phyloP scores from a whole-genome alignment of 352 stramenopile species.

The Phytopythium montanum region DNA sequence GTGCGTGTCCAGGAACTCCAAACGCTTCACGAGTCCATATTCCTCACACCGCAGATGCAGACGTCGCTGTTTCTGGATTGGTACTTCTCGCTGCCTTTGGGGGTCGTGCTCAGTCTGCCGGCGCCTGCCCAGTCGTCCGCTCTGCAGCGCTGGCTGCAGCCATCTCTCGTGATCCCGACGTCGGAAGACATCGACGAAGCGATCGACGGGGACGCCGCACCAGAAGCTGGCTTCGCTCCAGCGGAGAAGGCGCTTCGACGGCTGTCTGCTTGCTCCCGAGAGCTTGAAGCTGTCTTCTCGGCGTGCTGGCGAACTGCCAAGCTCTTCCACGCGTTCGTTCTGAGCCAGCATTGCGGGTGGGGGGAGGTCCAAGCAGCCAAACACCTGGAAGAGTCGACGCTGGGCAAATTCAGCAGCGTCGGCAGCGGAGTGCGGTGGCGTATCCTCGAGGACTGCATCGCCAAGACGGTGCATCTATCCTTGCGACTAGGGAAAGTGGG shows the following conservation, averaged over 20 bases:
- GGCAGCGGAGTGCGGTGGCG: conserved; percentile 61
- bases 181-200: conserved; percentile 27
- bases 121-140: conserved; percentile 63
- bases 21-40: conserved; percentile 54
- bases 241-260: conserved; percentile 25
- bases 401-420: conserved; percentile 59
- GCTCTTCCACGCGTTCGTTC: conserved; percentile 69
- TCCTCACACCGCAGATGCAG: conserved; percentile 46
- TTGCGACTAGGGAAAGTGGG: conserved; percentile 60
- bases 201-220: conserved; percentile 21
- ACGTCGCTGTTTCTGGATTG: conserved; percentile 73
- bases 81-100: conserved; percentile 75
- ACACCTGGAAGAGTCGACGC: conserved; percentile 62
- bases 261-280: conserved; percentile 31
- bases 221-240: conserved; percentile 18
- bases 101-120: conserved; percentile 50
- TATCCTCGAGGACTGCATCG: conserved; percentile 69
- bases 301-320: conserved; percentile 57
- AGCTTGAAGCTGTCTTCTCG: conserved; percentile 46
- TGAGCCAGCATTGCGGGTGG: conserved; percentile 64
- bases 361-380: conserved; percentile 64
- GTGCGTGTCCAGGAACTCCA: conserved; percentile 46
- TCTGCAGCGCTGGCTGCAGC: conserved; percentile 72
- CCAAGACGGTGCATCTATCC: conserved; percentile 71
- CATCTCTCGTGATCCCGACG: conserved; percentile 45